Evolutionary conservation across 2,329 filamentous ascomycete species (phyloP), one percentile per base, ranked within the genome.

Genomic region (Plenodomus lindquistii): DNA sequence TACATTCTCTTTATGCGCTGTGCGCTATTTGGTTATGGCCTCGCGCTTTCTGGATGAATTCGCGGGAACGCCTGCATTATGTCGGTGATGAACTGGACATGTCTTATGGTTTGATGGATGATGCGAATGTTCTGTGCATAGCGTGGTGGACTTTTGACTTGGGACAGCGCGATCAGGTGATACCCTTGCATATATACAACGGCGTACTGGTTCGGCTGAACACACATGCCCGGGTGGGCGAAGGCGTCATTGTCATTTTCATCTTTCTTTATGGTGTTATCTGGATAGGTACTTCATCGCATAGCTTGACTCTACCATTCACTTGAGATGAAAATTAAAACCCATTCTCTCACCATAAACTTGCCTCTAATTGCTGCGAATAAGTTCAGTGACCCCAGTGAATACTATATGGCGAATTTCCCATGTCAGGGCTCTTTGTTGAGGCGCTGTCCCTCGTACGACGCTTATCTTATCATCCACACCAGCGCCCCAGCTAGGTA

Each of bases 131-230:
- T 19, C n/a, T 34, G 36, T 40, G 19, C 22, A 42, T 21, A 20
- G 31, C 39, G 35, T 37, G 20, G 9, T 17, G n/a, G 40, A 29
- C 13, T 35, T 20, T 38, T 22, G 11, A 31, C 27, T 36, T 34
- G n/a, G 27, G 11, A 31, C 11, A 31, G 27, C 16, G 27, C 16
- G 18, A 38, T 40, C 42, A 27, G 51, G 42, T 27, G 50, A 59
- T 59, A 54, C 55, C 55, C 50, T 34, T 54, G 53, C 53, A 56
- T 54, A 52, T 18, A 52, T 37, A 48, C 22, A 39, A 31, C 24
- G 55, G 52, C 49, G 54, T 57, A 48, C 22, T 44, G 21, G 16
- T 48, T 42, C 11, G 6, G 27, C 27, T 31, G 27, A 8, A 8
- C 15, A 31, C 7, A 40, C 31, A 24, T 42, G 24, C 22, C 38